A percentile compares a stretch with the other conserved stretches of the same genome.
Conservation (phyloP, 305 asterid genomes). For the Fraxinus greggii region DNA sequence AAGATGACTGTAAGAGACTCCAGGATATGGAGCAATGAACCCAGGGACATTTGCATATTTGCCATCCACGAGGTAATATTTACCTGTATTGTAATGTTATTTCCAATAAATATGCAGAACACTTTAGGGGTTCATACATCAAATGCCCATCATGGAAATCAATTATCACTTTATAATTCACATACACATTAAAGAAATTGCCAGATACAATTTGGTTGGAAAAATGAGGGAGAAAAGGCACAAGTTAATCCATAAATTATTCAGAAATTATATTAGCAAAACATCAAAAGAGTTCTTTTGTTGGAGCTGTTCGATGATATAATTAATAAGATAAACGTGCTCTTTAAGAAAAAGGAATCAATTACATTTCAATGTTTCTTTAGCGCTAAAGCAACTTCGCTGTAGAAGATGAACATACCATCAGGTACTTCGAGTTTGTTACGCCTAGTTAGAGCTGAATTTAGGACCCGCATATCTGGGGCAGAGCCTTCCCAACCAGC, state of each 20-base stretch:
- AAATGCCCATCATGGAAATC: background rate
- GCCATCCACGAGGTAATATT: slow-evolving; percentile 39
- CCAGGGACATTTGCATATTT: slow-evolving; percentile 38
- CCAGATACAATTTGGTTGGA: background rate
- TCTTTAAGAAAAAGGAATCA: background rate
- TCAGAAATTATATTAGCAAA: background rate
- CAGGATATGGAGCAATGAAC: slow-evolving; percentile 34
- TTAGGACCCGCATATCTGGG: slow-evolving; percentile 33
- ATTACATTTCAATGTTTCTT: background rate
- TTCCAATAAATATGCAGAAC: slow-evolving; percentile 1
- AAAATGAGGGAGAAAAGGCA: background rate
- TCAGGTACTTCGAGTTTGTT: slow-evolving; percentile 39
- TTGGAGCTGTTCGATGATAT: background rate
- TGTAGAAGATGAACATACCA: slow-evolving; percentile 25
- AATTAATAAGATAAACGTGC: background rate
- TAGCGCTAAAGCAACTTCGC: background rate
- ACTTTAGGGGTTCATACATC: background rate
- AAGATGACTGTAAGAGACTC: slow-evolving; percentile 23
- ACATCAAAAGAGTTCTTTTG: background rate
- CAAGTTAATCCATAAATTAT: background rate
- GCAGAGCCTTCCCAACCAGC: slow-evolving; percentile 57
- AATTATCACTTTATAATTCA: background rate
- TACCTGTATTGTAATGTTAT: slow-evolving; percentile 30
- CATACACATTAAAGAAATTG: background rate
- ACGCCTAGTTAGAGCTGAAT: slow-evolving; percentile 38